Percentiles rank a stretch among this genome's conserved stretches.
phyloP scores from a whole-genome alignment of 1,139 yeast genomes.

The Hansenula anomala region DNA sequence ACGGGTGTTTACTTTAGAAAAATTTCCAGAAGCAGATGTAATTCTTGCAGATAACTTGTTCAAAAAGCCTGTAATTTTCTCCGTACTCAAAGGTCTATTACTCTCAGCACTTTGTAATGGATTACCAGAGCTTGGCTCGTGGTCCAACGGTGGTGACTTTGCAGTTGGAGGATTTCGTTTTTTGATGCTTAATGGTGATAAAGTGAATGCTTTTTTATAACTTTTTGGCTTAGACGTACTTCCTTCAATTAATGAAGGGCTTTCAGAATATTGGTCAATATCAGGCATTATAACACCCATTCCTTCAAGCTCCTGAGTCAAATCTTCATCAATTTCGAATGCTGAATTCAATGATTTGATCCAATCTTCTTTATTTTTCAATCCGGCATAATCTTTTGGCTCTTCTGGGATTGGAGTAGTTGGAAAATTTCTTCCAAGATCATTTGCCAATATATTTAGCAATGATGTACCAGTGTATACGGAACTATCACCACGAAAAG shows the following conservation, averaged over 20 bases:
- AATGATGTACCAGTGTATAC: constrained; percentile 6
- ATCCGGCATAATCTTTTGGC: background rate
- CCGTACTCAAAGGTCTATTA: constrained; percentile 1
- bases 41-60: constrained; percentile 7
- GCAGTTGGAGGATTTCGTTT: too few species aligned
- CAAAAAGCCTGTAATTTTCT: constrained; percentile 6
- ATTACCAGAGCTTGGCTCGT: background rate
- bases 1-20: too few species aligned
- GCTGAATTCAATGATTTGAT: constrained; percentile 15
- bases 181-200: too few species aligned
- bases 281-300: background rate
- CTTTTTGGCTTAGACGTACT: too few species aligned
- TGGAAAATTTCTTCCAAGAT: constrained; percentile 3
- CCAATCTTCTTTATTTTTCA: constrained; percentile 13
- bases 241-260: too few species aligned
- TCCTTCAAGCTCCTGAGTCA: constrained; percentile 5
- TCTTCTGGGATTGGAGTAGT: background rate
- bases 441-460: constrained; percentile 5
- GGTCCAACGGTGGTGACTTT: background rate
- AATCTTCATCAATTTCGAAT: constrained; percentile 15
- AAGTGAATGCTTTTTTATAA: too few species aligned
- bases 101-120: background rate
- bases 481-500: background rate
- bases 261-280: background rate
- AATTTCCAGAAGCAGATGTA: background rate